phyloP scores from a whole-genome alignment of 164 flowering plant genomes.

The Aristolochia californica region DNA sequence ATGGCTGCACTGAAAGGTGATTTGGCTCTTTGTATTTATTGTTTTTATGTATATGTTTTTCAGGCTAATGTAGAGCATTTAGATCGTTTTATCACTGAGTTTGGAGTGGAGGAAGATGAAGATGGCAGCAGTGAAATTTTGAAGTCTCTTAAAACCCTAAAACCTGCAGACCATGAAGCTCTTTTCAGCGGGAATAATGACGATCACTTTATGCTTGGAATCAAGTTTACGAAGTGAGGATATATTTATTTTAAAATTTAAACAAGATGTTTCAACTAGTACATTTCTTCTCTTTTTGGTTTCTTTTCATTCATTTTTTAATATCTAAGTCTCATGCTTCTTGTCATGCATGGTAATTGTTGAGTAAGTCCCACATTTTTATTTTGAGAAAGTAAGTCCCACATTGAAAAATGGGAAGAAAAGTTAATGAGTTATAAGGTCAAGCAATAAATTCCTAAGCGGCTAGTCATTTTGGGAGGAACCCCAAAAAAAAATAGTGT shows the following conservation, averaged over 20 bases:
- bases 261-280: not conserved
- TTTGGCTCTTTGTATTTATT: not conserved
- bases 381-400: too few relatives aligned
- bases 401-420: too few relatives aligned
- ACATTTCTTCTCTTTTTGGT: not conserved
- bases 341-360: too few relatives aligned
- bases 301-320: not conserved
- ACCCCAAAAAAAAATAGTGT: too few relatives aligned
- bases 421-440: too few relatives aligned
- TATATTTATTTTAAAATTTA: too few relatives aligned
- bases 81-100: constrained; percentile 59
- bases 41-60: constrained; percentile 6
- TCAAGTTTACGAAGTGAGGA: constrained; percentile 70
- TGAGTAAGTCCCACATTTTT: too few relatives aligned
- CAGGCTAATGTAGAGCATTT: constrained; percentile 64
- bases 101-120: constrained; percentile 43
- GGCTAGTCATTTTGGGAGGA: too few relatives aligned
- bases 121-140: constrained; percentile 18
- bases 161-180: constrained; percentile 64
- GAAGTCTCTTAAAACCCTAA: constrained; percentile 37
- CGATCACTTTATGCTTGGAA: constrained; percentile 81
- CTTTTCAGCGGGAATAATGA: constrained; percentile 69
- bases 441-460: too few relatives aligned
- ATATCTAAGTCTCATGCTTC: too few relatives aligned
- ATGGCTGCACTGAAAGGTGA: not conserved